phyloP scores from a whole-genome alignment of 768 basidiomycete genomes.

The Collybia mongolica region DNA sequence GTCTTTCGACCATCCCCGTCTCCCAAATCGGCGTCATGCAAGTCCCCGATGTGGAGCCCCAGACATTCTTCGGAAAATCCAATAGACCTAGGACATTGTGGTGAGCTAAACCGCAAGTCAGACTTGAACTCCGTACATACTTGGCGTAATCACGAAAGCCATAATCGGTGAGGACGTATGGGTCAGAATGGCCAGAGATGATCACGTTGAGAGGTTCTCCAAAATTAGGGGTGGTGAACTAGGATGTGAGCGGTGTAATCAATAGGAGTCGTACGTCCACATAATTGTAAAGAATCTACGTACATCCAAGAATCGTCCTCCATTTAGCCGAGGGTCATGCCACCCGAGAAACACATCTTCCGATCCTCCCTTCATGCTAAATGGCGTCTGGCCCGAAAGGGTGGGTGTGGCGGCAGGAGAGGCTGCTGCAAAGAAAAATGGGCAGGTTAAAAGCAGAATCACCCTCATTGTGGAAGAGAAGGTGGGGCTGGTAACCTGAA shows the following conservation, averaged over 20 bases:
- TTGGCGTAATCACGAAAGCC: slow-evolving; percentile 73
- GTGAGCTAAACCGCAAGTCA: not conserved
- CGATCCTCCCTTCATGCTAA: not conserved
- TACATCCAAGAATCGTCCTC: slow-evolving; percentile 78
- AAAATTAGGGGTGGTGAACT: slow-evolving; percentile 64
- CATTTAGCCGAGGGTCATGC: slow-evolving; percentile 70
- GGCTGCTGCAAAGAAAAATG: slow-evolving; percentile 1
- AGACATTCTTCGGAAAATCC: slow-evolving; percentile 84
- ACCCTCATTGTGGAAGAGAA: too few relatives aligned
- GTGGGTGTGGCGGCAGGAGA: not conserved
- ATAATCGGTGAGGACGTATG: slow-evolving; percentile 70
- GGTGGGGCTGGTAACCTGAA: too few relatives aligned
- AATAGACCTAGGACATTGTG: slow-evolving; percentile 50
- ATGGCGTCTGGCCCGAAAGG: not conserved
- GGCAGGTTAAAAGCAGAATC: too few relatives aligned
- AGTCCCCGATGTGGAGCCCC: slow-evolving; percentile 71
- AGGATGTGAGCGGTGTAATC: slow-evolving; percentile 3
- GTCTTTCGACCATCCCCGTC: slow-evolving; percentile 73
- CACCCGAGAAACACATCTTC: slow-evolving; percentile 29
- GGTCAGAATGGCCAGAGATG: slow-evolving; percentile 76
- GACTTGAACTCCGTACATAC: slow-evolving; percentile 30
- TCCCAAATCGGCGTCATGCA: slow-evolving; percentile 80
- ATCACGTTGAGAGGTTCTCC: slow-evolving; percentile 88
- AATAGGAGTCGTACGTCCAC: too few relatives aligned
- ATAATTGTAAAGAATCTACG: slow-evolving; percentile 26